Evolutionary conservation across 192 early-diverging fungal genomes (phyloP).

Genomic region (Paraglomus brasilianum): DNA sequence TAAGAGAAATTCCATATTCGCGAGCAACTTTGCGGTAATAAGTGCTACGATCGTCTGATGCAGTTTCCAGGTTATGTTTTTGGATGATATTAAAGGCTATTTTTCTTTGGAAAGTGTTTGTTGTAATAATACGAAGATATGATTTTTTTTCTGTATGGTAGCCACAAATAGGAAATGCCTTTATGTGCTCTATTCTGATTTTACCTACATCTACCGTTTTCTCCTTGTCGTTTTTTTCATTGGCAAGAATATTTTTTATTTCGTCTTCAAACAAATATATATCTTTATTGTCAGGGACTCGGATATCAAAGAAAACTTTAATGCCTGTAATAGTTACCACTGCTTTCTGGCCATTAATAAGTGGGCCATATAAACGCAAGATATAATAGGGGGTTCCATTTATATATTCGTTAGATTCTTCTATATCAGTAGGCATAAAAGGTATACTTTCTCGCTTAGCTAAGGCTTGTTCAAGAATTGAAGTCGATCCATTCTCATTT

Average conservation of each 20-base stretch:
- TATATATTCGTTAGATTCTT: conserved; percentile 13
- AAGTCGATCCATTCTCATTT: conserved; percentile 12
- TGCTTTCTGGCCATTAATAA: conserved; percentile 8
- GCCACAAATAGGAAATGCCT: conserved; percentile 3
- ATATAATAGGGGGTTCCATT: conserved; percentile 10
- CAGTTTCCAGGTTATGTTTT: conserved; percentile 4
- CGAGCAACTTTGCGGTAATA: conserved; percentile 10
- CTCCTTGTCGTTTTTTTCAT: neutral
- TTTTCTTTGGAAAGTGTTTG: conserved; percentile 1
- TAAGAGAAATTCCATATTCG: conserved; percentile 11
- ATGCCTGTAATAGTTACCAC: neutral
- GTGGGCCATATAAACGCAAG: neutral
- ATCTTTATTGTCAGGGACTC: conserved; percentile 2
- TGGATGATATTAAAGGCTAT: neutral
- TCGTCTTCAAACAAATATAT: neutral
- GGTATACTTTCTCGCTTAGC: neutral
- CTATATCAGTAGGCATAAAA: conserved; percentile 12
- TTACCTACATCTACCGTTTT: neutral
- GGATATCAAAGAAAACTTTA: neutral
- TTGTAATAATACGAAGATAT: conserved; percentile 1
- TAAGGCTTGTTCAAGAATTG: conserved; percentile 1
- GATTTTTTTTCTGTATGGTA: too few species aligned
- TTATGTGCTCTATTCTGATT: neutral
- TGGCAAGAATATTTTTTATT: conserved; percentile 3
- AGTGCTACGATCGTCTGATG: too few species aligned